These are phyloP conservation scores for Hypomontagnella monticulosa DNA, from an alignment of 495 filamentous ascomycete species.

Conservation along the genomic window DNA sequence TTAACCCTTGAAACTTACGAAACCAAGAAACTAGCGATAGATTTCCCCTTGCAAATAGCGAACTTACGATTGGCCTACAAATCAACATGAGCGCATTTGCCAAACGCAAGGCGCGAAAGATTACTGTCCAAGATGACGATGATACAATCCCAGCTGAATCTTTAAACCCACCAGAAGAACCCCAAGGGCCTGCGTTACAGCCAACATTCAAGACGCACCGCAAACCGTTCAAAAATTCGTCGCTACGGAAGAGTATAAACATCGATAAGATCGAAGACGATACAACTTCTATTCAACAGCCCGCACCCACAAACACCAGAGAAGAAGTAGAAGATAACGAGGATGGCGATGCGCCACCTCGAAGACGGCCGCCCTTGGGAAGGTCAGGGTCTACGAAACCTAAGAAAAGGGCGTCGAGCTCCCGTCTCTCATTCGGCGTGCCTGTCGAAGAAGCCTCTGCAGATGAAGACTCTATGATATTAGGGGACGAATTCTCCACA, in stretches of 20 bases:
- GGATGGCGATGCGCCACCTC: conserved; percentile 49
- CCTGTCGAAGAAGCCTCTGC: conserved; percentile 65
- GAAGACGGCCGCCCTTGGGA: conserved; percentile 49
- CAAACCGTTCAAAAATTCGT: conserved; percentile 61
- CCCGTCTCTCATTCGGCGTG: conserved; percentile 79
- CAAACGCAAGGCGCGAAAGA: conserved; percentile 77
- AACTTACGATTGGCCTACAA: neutral
- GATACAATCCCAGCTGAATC: conserved; percentile 34
- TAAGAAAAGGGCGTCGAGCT: conserved; percentile 72
- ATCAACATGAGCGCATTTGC: conserved; percentile 73
- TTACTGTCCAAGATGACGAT: conserved; percentile 74
- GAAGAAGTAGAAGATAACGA: conserved; percentile 51
- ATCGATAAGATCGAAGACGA: conserved; percentile 55
- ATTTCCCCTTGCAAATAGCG: no score
- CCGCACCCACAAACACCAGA: conserved; percentile 33
- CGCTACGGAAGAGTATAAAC: conserved; percentile 60
- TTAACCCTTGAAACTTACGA: no score
- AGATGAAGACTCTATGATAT: conserved; percentile 54
- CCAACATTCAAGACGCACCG: conserved; percentile 55
- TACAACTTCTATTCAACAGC: conserved; percentile 5
- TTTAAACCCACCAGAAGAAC: conserved; percentile 45
- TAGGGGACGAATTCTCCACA: conserved; percentile 65
- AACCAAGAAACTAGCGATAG: no score
- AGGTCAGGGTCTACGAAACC: conserved; percentile 53
- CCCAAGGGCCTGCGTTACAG: conserved; percentile 46